Base-by-base conservation (phyloP, 371 early-diverging fungal species). In the Zopfochytrium polystomum region DNA sequence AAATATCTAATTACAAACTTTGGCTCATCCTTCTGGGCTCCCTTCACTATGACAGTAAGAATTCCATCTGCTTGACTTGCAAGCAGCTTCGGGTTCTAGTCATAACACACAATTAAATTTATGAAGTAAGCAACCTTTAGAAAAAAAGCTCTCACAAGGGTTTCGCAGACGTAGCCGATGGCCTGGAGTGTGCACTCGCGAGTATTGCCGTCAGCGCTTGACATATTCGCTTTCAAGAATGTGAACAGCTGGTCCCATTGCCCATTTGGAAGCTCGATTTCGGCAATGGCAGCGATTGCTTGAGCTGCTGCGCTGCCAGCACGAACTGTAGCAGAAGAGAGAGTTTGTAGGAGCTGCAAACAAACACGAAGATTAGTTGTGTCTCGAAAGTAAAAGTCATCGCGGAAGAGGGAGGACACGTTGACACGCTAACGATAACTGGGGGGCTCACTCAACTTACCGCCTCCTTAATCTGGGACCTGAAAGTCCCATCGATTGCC, bases 131-230 rank as follows among this genome's bases (percentile, higher is more conserved):
- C 34, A 25, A 55, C 33, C 22, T 2, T 1, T 52, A 4, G 26
- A 4, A 38, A 49, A 13, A 55, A 11, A 13, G 3, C 42, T 72
- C 85, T 65, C 81, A 88, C 92, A 52, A 89, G 87, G 13, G 81
- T 69, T 73, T 97, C 95, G 72, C 95, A 95, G 54, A 93, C 85
- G 66, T 82, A 93, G 62, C 96, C 95, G 67, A 96, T 86, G 23
- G 95, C 80, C 63, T 90, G 87, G 55, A 96, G 80, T 9, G 92
- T 85, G 49, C 87, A 75, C 66, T 87, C 82, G 67, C 88, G 88
- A 35, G 67, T 35, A 53, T 61, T 65, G n/a, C 43, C 54, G 67
- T 78, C 80, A 54, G 84, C 72, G 61, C 81, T 80, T 51, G 85
- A 72, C 22, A 93, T 81, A 61, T 88, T 90, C 25, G 84, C 79